Evolutionary conservation across 768 basidiomycete genomes (phyloP).

Genomic region (Lentinula detonsa): DNA sequence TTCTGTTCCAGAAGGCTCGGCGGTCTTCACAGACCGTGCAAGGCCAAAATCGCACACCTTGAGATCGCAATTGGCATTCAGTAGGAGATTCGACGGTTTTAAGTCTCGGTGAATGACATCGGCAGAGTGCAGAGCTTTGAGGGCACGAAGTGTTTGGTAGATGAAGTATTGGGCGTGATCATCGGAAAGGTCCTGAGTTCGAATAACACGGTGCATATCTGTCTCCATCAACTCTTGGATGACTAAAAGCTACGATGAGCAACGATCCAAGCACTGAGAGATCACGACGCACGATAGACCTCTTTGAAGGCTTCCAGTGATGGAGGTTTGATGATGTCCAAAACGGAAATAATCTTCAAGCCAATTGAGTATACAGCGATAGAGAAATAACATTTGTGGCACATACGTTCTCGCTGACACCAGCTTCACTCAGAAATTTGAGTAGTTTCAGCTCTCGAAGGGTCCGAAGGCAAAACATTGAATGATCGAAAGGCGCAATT

Average conservation of each 20-base stretch:
- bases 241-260: conserved; percentile 34
- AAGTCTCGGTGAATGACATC: conserved; percentile 96
- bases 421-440: conserved; percentile 82
- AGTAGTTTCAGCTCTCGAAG: conserved; percentile 79
- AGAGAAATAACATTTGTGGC: not conserved
- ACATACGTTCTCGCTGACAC: conserved; percentile 82
- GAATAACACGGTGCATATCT: conserved; percentile 94
- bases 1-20: conserved; percentile 79
- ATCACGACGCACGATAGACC: conserved; percentile 56
- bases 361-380: conserved; percentile 6
- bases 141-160: conserved; percentile 89
- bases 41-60: conserved; percentile 96
- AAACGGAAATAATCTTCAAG: conserved; percentile 76
- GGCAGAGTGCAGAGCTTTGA: conserved; percentile 94
- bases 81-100: conserved; percentile 94
- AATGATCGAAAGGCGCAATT: conserved; percentile 92
- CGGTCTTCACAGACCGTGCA: conserved; percentile 83
- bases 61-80: conserved; percentile 95
- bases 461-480: conserved; percentile 92
- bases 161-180: conserved; percentile 95
- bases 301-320: conserved; percentile 83
- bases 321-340: conserved; percentile 82
- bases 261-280: not conserved
- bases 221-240: conserved; percentile 95
- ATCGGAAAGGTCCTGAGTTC: conserved; percentile 91